These are phyloP conservation scores for Geotrichum fermentans DNA, from an alignment of 1,139 yeast species.

Conservation along the genomic window DNA sequence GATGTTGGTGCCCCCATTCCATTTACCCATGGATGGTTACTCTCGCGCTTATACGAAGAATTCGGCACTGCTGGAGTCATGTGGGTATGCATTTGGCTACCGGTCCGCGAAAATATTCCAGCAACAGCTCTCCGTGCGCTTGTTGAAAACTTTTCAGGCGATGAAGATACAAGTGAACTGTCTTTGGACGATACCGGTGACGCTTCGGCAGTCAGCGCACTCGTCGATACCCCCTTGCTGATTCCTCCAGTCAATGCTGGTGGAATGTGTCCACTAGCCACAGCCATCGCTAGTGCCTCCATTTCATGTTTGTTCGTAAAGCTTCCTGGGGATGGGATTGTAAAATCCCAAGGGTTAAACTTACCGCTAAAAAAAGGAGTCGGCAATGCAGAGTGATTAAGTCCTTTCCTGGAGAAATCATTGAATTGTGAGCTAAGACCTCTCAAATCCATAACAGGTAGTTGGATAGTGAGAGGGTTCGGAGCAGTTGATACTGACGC, in stretches of 20 bases:
- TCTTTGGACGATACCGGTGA: constrained; percentile 16
- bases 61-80: not conserved
- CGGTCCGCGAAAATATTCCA: constrained; percentile 28
- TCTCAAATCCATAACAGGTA: constrained; percentile 3
- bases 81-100: constrained; percentile 13
- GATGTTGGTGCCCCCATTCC: constrained; percentile 8
- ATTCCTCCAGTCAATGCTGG: not conserved
- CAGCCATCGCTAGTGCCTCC: constrained; percentile 6
- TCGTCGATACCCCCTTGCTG: not conserved
- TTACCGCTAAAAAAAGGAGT: constrained; percentile 17
- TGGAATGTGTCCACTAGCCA: constrained; percentile 3
- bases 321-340: constrained; percentile 15
- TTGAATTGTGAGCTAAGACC: constrained; percentile 1
- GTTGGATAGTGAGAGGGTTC: constrained; percentile 5
- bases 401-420: constrained; percentile 6
- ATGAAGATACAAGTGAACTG: constrained; percentile 17
- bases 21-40: constrained; percentile 6
- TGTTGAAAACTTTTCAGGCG: constrained; percentile 29
- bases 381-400: constrained; percentile 6
- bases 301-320: constrained; percentile 9
- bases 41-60: constrained; percentile 13
- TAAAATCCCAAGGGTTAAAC: constrained; percentile 16
- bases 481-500: constrained; percentile 20
- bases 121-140: constrained; percentile 30
- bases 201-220: not conserved